phyloP scores from a whole-genome alignment of 192 early-diverging fungal genomes.

The Dispira simplex region DNA sequence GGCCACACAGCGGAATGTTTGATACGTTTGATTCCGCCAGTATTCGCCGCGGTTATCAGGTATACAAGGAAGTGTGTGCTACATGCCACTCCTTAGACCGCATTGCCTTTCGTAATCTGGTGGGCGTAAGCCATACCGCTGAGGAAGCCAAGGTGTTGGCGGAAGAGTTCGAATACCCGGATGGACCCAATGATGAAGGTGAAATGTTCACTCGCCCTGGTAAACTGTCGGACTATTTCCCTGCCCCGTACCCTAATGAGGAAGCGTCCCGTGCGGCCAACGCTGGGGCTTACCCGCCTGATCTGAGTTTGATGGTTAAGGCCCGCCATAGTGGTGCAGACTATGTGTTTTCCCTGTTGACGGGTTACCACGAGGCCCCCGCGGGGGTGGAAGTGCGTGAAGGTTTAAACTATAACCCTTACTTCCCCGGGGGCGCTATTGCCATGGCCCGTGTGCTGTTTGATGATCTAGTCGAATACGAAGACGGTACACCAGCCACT shows the following conservation, averaged over 20 bases:
- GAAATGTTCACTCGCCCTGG: constrained; percentile 88
- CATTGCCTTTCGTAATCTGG: constrained; percentile 88
- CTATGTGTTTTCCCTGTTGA: constrained; percentile 90
- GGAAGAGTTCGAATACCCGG: constrained; percentile 76
- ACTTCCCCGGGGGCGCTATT: constrained; percentile 98
- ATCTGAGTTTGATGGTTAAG: constrained; percentile 87
- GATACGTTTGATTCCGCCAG: constrained; percentile 92
- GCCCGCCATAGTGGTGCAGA: constrained; percentile 90
- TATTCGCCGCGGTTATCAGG: constrained; percentile 96
- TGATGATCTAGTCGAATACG: constrained; percentile 90
- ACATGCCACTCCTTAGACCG: constrained; percentile 93
- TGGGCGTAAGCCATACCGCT: constrained; percentile 86
- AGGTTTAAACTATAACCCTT: constrained; percentile 97
- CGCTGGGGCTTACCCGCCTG: constrained; percentile 87
- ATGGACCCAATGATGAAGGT: constrained; percentile 86
- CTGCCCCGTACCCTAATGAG: constrained; percentile 87
- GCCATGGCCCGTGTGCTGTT: constrained; percentile 88
- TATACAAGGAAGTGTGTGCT: constrained; percentile 96
- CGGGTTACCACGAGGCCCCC: constrained; percentile 88
- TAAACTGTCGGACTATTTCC: constrained; percentile 86
- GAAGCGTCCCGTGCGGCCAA: constrained; percentile 93
- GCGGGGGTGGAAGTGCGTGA: constrained; percentile 86
- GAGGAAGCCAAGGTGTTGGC: constrained; percentile 91
- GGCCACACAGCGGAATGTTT: constrained; percentile 66
- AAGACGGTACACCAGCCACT: constrained; percentile 92